Base-by-base conservation (phyloP, 345 rosid species). In the Conringia planisiliqua region DNA sequence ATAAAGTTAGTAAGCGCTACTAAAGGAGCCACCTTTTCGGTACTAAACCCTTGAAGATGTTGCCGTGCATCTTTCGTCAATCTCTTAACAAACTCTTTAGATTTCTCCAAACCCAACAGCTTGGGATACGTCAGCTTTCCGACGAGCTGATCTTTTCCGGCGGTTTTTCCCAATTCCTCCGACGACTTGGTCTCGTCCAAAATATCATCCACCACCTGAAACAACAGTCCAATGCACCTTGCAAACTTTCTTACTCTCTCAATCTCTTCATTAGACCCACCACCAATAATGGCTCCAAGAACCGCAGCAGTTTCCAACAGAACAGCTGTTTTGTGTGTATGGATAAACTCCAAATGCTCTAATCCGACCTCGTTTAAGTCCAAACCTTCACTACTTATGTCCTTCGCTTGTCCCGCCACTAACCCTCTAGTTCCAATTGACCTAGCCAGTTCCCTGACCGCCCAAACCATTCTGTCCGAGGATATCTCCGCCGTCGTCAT, bases 171-270 rank as follows among this genome's bases (percentile, higher is more conserved):
- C 79, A 92, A 48, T 75, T 95, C 93, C 47, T 86, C 70, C 0
- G 97, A 90, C 0, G 99, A 95, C 72, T 81, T 85, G 0, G 99
- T 95, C 48, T 91, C 87, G 51, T 95, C 99, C 46, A 95, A 89
- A 16, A 95, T 92, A 73, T 92, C 97, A 75, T 95, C 99, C 51
- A 95, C 97, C 14, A 95, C 97, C 58, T 95, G 99, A 81, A 95
- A 91, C 89, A 94, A 68, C 62, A 95, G 50, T 40, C 99, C 97
- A 43, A 89, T 84, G 68, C 81, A 80, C 73, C 87, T 78, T 0
- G 97, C 97, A 38, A 85, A 95, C 57, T 74, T 80, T 81, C 97
- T 85, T 66, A 95, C 65, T 36, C 66, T 87, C 79, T 95, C 99
- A 48, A 95, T 83, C 17, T 89, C 90, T 10, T 86, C 87, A 26